Conservation (phyloP, 129 eudicot genomes). For the Rutidosis leptorrhynchoides region DNA sequence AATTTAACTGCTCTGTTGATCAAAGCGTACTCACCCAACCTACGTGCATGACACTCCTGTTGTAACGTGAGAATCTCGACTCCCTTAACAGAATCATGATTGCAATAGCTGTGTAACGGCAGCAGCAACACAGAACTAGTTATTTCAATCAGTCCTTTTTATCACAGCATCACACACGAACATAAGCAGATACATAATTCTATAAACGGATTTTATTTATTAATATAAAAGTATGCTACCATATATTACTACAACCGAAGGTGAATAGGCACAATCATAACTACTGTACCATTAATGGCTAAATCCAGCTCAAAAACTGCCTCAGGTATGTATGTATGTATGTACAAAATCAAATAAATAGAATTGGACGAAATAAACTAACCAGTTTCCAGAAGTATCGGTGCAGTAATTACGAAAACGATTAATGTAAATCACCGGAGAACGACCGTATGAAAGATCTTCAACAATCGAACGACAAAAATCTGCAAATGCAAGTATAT, state of each 20-base stretch:
- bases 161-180: not conserved
- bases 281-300: not conserved
- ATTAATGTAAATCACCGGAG: conserved; percentile 54
- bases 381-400: conserved; percentile 75
- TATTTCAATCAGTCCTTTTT: not conserved
- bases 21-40: conserved; percentile 60
- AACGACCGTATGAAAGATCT: conserved; percentile 53
- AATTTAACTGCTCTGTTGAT: not conserved
- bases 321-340: not conserved
- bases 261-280: not conserved
- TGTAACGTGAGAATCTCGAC: conserved; percentile 60
- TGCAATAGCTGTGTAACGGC: conserved; percentile 59
- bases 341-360: not conserved
- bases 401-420: conserved; percentile 81
- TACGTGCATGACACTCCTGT: conserved; percentile 60
- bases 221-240: not conserved
- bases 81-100: conserved; percentile 58
- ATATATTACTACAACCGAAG: not conserved
- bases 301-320: not conserved
- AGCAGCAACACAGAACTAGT: not conserved
- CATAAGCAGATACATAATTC: not conserved
- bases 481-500: conserved; percentile 34
- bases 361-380: conserved; percentile 4
- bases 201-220: not conserved
- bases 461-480: conserved; percentile 59